Conservation (phyloP, 2,329 filamentous ascomycete genomes). For the Colletotrichum sansevieriae region DNA sequence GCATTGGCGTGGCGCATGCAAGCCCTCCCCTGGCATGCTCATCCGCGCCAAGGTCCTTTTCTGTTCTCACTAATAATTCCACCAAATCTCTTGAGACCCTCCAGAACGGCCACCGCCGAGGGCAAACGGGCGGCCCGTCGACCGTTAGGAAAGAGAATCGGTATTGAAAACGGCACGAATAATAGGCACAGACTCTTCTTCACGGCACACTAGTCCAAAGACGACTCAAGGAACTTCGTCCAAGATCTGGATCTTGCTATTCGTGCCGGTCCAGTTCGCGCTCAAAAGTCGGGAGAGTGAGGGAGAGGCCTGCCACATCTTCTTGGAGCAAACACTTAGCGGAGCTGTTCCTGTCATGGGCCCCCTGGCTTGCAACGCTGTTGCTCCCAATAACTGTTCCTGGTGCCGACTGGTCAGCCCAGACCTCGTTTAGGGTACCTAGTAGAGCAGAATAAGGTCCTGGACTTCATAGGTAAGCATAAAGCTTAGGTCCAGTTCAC, state of each 20-base stretch:
- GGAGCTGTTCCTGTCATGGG: constrained; percentile 19
- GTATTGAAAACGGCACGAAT: too few species aligned
- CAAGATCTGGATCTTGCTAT: constrained; percentile 1
- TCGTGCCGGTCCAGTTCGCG: too few species aligned
- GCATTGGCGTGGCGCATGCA: constrained; percentile 16
- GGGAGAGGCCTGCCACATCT: too few species aligned
- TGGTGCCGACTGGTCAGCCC: constrained; percentile 3
- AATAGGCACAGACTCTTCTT: too few species aligned
- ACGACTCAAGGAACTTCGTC: too few species aligned
- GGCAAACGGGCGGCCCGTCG: constrained; percentile 7
- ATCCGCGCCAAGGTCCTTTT: not conserved
- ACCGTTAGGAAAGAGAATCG: not conserved
- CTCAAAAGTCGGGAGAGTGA: too few species aligned
- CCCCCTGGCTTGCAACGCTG: constrained; percentile 32
- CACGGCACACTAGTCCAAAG: too few species aligned
- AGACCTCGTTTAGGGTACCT: not conserved
- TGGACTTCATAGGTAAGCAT: constrained; percentile 2
- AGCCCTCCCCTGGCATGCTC: not conserved
- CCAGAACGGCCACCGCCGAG: constrained; percentile 29
- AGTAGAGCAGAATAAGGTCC: not conserved
- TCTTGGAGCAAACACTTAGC: not conserved
- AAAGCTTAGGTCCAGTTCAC: constrained; percentile 1
- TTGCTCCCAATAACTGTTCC: constrained; percentile 25
- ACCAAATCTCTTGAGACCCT: constrained; percentile 5
- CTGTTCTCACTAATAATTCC: not conserved